phyloP scores from a whole-genome alignment of 1,284 basidiomycete species.

The Trametes hirsuta region DNA sequence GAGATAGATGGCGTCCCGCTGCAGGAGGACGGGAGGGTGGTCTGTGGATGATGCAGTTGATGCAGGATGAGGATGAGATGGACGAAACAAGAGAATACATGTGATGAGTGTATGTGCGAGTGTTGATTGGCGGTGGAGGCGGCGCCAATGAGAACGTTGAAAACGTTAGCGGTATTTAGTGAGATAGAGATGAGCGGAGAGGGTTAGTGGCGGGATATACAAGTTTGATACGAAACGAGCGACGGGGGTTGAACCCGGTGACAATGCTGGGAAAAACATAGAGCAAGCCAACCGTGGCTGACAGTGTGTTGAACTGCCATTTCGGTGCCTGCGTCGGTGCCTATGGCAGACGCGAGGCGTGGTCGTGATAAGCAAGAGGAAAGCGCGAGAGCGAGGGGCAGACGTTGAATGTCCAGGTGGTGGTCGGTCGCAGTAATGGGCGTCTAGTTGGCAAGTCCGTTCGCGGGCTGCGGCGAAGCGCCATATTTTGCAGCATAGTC shows the following conservation, averaged over 20 bases:
- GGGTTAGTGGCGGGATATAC: not conserved
- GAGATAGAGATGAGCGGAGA: not conserved
- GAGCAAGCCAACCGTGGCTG: conserved; percentile 31
- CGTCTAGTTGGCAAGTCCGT: conserved; percentile 29
- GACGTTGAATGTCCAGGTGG: conserved; percentile 1
- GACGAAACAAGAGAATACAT: conserved; percentile 9
- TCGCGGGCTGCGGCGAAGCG: conserved; percentile 25
- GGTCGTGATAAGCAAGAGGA: not conserved
- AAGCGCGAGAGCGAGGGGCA: not conserved
- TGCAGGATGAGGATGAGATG: conserved; percentile 20
- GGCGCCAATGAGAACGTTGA: not conserved
- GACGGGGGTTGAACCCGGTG: conserved; percentile 35
- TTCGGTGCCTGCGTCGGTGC: not conserved
- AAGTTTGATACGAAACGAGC: conserved; percentile 10
- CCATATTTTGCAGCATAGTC: conserved; percentile 51
- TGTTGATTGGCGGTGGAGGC: not conserved
- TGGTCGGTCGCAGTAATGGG: not conserved
- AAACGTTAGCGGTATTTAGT: not conserved
- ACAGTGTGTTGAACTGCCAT: conserved; percentile 21
- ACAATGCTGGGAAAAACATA: conserved; percentile 33
- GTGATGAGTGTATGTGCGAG: not conserved
- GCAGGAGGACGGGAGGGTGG: conserved; percentile 17
- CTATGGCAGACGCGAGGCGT: not conserved
- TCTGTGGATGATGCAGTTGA: conserved; percentile 33
- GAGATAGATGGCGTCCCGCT: conserved; percentile 7